Base-by-base conservation (phyloP, 1,284 basidiomycete species). In the Ceratobasidium theobromae region DNA sequence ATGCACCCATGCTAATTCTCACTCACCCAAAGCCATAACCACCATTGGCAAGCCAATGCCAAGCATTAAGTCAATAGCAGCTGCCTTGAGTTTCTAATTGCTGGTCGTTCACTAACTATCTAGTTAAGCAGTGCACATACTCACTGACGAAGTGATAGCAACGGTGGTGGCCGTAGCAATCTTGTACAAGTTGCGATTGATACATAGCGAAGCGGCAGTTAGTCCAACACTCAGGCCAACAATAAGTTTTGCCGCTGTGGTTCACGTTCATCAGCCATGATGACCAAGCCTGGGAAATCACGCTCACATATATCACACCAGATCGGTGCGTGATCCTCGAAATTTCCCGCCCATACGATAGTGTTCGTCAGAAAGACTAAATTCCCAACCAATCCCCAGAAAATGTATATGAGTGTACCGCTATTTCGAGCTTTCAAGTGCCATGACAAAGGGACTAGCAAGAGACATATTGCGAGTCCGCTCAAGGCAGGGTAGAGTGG, bases 261-360 rank as follows among this genome's bases (percentile, higher is more conserved):
- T n/a, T 14, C 12, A 38, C 35, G 16, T 12, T 6, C 5, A 38
- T 62, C 4, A 62, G 32, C 35, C 33, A 28, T 23, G 11, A 25
- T 12, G 14, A 30, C 6, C 9, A 25, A 8, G 9, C 4, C 12
- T 11, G 4, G 27, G n/a, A 49, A 25, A 2, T 35, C 28, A 25
- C 2, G 30, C 58, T 51, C 48, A 64, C 58, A 64, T 8, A 64
- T 64, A 72, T 92, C 90, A 71, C 90, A 92, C 85, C 86, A 92
- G 0, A 86, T 77, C 0, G 86, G 86, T 0, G 84, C 81, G 46
- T 72, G 76, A 70, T 87, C 81, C 8, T 80, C 75, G 1, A 79
- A 78, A 71, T 84, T 86, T 33, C 82, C 77, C 58, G 79, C 78
- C 89, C 89, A 93, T 14, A 89, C 72, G 35, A 88, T 73, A n/a